Percentiles rank a stretch among this genome's conserved stretches.
phyloP scores from a whole-genome alignment of 768 basidiomycete species.

The Candolleomyces efflorescens region DNA sequence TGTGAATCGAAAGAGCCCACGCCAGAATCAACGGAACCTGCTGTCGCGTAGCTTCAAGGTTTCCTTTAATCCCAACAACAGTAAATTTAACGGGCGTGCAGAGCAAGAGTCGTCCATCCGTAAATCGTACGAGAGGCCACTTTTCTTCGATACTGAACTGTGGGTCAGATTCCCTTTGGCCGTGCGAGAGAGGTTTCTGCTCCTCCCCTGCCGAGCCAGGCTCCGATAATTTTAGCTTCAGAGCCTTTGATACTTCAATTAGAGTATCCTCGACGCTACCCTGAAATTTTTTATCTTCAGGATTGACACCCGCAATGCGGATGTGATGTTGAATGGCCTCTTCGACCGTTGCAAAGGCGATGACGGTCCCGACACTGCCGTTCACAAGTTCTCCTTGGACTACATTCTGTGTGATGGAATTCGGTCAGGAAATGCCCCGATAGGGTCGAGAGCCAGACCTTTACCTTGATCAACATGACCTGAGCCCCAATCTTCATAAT shows the following conservation, averaged over 20 bases:
- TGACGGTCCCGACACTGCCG: conserved; percentile 56
- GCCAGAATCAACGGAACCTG: conserved; percentile 60
- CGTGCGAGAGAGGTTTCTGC: neutral
- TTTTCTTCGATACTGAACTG: neutral
- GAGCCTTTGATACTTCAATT: neutral
- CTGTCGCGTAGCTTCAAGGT: conserved; percentile 50
- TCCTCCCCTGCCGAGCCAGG: neutral
- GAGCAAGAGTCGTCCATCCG: conserved; percentile 41
- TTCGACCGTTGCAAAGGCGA: conserved; percentile 41
- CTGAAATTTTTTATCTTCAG: neutral
- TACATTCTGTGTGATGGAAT: conserved; percentile 43
- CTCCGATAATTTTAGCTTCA: neutral
- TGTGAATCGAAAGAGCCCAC: conserved; percentile 86
- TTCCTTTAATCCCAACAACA: conserved; percentile 50
- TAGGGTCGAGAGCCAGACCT: neutral
- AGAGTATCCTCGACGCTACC: neutral
- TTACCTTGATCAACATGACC: conserved; percentile 71
- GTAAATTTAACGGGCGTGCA: conserved; percentile 55
- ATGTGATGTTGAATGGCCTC: conserved; percentile 40
- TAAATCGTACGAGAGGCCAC: conserved; percentile 65
- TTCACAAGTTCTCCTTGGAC: conserved; percentile 61
- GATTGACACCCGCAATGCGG: conserved; percentile 26
- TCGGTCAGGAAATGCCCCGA: neutral
- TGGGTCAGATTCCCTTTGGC: conserved; percentile 11
- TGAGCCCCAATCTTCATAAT: conserved; percentile 64